Base-by-base conservation (phyloP, 2,329 filamentous ascomycete genomes). In the Aspergillus amoenus region DNA sequence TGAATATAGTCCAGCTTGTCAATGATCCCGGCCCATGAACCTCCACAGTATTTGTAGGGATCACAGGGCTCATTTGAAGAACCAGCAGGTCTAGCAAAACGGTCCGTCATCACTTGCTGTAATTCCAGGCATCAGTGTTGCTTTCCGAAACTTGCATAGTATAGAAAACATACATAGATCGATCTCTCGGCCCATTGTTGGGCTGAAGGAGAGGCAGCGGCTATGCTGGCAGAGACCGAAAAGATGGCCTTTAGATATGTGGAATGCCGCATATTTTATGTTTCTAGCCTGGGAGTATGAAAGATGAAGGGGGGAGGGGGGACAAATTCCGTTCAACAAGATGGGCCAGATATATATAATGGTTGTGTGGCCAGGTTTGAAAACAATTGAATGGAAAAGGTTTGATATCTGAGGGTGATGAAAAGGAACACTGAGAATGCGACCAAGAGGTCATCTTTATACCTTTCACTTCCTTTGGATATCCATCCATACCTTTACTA, bases 1-100 rank as follows among this genome's bases (percentile, higher is more conserved):
- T 78, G 68, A 60, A 81, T 79, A 61, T 81, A 81, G 62, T 80
- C 78, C n/a, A 80, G 66, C 48, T 78, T 56, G 58, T 82, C 78
- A 62, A 81, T 77, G 30, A 88, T 76, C 6, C 86, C 86, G 52
- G 76, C 70, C 66, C 82, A 88, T 1, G 82, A 84, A 15, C 86
- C 86, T 41, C 84, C 84, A 62, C 86, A 88, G 70, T 86, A 87
- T 24, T 69, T 67, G 27, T 37, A 56, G 7, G 50, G 49, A 45
- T 62, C 53, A 44, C 60, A 64, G 2, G 59, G 22, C 3, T 48
- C 24, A n/a, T 58, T 44, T 42, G 53, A 8, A 12, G 73, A 77
- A 21, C 78, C 79, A 60, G 76, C 73, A 3, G 71, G 77, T 8
- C 78, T 78, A 4, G 81, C 83, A 57, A 83, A 79, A 1, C 84